These are phyloP conservation scores for Rauvolfia tetraphylla DNA, from an alignment of 257 asterid species.

Conservation along the genomic window DNA sequence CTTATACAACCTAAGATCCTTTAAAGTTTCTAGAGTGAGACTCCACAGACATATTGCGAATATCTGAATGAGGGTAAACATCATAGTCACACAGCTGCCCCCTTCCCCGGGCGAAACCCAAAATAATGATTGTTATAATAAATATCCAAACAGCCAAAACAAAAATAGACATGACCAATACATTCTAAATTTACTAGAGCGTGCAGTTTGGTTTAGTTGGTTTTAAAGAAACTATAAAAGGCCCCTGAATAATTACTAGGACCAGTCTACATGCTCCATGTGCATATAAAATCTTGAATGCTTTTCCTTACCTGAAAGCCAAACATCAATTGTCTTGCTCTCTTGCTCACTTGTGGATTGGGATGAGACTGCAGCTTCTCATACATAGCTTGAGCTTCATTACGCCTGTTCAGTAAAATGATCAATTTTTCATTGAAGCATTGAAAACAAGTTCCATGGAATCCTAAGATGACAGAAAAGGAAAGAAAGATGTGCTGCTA, in stretches of 20 bases:
- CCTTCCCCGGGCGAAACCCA: no score
- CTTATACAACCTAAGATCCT: neutral
- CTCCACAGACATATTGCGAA: no score
- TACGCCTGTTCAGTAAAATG: conserved; percentile 37
- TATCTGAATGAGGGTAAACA: no score
- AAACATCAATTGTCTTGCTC: conserved; percentile 59
- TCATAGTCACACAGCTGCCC: no score
- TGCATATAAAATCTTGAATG: no score
- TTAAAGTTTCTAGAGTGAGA: no score
- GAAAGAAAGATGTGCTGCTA: neutral
- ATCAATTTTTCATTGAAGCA: neutral
- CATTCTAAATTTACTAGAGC: no score
- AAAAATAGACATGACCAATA: neutral
- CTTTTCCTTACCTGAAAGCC: conserved; percentile 62
- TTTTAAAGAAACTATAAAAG: no score
- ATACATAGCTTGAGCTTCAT: conserved; percentile 82
- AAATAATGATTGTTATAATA: no score
- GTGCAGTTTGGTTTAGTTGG: no score
- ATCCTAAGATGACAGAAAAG: neutral
- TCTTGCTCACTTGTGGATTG: conserved; percentile 67
- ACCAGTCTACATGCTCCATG: neutral
- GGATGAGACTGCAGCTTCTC: conserved; percentile 91
- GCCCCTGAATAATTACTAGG: neutral
- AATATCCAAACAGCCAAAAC: no score
- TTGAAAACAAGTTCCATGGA: neutral